Base-by-base conservation (phyloP, 345 rosid genomes). In the Rhodamnia argentea region DNA sequence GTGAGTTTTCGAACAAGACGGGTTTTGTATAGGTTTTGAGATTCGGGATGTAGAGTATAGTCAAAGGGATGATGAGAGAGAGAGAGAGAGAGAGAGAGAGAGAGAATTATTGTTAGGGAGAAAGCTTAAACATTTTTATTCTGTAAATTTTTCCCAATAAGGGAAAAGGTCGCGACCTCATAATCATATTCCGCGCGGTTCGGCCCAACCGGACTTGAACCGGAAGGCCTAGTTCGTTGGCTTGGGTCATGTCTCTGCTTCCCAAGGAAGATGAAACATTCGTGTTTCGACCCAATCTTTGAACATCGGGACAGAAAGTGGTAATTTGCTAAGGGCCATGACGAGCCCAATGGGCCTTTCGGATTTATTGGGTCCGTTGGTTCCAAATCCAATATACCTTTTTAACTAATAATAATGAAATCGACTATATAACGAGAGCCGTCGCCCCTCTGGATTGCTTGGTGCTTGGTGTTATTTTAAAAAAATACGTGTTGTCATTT, bases 361-460 rank as follows among this genome's bases (percentile, higher is more conserved):
- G 47, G 78, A 70, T 37, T 37, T 16, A 37, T 37, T 18, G 24
- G 22, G 47, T 18, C 44, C 24, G 47, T 22, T 24, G 0, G 44
- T 32, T 70, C 76, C 6, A 42, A 15, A 20, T 32, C 76, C 78
- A 32, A 7, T 37, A 7, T 37, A 18, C 0, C 2, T 70, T 32
- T 64, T 16, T 29, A 23, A 64, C 23, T 8, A 4, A 32, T 8
- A 29, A 64, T 2, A 16, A 23, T 64, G 6, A 32, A 64, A 70
- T 70, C 5, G 6, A 32, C 13, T 0, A 2, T 70, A 9, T 4
- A 37, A 70, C 9, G 47, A 70, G 2, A 20, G 2, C 0, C 29
- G 0, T 64, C 0, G 0, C 22, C 44, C 5, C 0, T 64, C 6
- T 1, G 2, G 1, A 64, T 7, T 64, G 9, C 3, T 32, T 1